Conservation (phyloP, 1,139 yeast species). For the Candida sanyaensis region DNA sequence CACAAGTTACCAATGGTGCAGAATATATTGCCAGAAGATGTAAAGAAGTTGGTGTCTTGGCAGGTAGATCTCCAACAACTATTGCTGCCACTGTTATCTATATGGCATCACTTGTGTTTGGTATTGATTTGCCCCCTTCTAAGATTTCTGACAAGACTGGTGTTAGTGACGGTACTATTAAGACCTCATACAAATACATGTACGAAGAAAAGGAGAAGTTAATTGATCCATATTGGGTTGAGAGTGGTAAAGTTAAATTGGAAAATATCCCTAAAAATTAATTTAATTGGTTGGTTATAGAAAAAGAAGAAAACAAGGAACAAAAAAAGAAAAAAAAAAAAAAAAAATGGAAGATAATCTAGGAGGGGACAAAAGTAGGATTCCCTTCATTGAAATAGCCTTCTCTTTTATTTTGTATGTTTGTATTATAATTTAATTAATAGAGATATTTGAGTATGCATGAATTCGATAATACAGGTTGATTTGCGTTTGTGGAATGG, state of each 20-base stretch:
- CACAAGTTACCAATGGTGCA: constrained; percentile 89
- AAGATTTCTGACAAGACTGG: constrained; percentile 94
- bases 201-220: constrained; percentile 73
- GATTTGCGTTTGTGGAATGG: background rate
- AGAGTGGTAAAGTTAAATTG: constrained; percentile 65
- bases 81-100: constrained; percentile 97
- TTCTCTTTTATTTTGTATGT: background rate
- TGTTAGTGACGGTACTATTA: constrained; percentile 96
- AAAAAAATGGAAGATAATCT: no score
- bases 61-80: constrained; percentile 96
- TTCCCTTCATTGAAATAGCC: no score
- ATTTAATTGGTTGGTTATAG: background rate
- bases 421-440: constrained; percentile 3
- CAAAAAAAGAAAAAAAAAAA: no score
- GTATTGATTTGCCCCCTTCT: constrained; percentile 67
- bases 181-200: constrained; percentile 84
- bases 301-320: background rate
- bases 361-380: background rate
- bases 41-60: constrained; percentile 89
- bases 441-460: background rate
- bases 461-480: no score
- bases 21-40: constrained; percentile 89
- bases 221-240: constrained; percentile 80
- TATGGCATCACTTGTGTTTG: constrained; percentile 85
- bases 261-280: constrained; percentile 56